Evolutionary conservation across 768 basidiomycete species (phyloP).

Genomic region (Tephrocybe sp.): DNA sequence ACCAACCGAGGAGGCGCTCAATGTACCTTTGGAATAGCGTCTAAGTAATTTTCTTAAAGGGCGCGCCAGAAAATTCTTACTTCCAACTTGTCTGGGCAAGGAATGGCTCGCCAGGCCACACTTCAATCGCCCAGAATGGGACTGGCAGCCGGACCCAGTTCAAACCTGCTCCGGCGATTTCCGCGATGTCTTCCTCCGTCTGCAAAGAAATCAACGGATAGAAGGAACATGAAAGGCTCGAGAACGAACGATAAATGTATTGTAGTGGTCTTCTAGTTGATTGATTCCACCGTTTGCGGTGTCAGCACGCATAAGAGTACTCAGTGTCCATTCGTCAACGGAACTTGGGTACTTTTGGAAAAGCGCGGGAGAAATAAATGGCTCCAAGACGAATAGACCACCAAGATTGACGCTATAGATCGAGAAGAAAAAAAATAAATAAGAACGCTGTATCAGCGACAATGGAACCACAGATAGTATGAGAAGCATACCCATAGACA

Average conservation of each 20-base stretch:
- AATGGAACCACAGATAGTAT: neutral
- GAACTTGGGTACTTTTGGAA: conserved; percentile 66
- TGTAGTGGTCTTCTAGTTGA: conserved; percentile 77
- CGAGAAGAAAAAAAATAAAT: conserved; percentile 8
- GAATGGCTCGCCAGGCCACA: conserved; percentile 76
- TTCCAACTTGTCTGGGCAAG: conserved; percentile 75
- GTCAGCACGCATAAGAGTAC: conserved; percentile 60
- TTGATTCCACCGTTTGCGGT: conserved; percentile 44
- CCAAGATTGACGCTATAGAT: conserved; percentile 67
- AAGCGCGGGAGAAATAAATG: conserved; percentile 64
- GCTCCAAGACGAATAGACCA: conserved; percentile 77
- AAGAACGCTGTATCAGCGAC: conserved; percentile 8
- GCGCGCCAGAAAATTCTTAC: conserved; percentile 25
- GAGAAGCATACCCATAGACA: conserved; percentile 52
- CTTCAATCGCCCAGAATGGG: conserved; percentile 84
- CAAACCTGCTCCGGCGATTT: conserved; percentile 86
- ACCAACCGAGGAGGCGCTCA: conserved; percentile 73
- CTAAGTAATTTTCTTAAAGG: neutral
- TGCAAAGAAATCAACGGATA: conserved; percentile 25
- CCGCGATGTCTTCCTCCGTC: conserved; percentile 90
- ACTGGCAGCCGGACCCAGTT: conserved; percentile 86
- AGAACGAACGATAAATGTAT: conserved; percentile 74
- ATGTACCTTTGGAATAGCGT: conserved; percentile 53
- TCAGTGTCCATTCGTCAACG: conserved; percentile 77
- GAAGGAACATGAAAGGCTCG: conserved; percentile 1